Conservation (phyloP, 2,329 filamentous ascomycete species). For the Colletotrichum sp. region DNA sequence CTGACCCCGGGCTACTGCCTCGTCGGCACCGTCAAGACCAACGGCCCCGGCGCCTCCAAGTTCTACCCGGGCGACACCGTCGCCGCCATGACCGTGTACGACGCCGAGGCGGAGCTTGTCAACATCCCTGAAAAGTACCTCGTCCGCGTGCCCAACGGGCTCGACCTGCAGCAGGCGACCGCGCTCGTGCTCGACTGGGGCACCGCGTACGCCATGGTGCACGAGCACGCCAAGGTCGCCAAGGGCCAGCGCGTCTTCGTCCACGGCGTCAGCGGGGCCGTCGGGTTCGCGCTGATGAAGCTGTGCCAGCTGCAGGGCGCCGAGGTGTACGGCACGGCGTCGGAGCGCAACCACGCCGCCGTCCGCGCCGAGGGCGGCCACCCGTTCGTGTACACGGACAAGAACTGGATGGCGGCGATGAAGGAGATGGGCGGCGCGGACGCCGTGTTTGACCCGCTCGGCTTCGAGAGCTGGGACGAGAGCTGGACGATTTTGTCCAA, state of each 20-base stretch:
- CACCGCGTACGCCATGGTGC: constrained; percentile 43
- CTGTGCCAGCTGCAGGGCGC: constrained; percentile 49
- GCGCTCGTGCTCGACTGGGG: constrained; percentile 52
- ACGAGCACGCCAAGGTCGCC: constrained; percentile 41
- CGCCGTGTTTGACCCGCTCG: constrained; percentile 53
- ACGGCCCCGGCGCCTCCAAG: constrained; percentile 37
- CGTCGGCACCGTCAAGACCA: constrained; percentile 44
- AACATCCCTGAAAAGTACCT: constrained; percentile 53
- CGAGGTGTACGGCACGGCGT: constrained; percentile 54
- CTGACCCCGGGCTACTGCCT: constrained; percentile 55
- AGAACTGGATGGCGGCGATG: constrained; percentile 53
- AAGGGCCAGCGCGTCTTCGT: constrained; percentile 53
- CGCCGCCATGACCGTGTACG: constrained; percentile 41
- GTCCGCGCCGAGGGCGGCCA: constrained; percentile 42
- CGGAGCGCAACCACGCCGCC: constrained; percentile 46
- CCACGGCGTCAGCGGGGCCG: constrained; percentile 55
- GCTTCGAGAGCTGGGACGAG: constrained; percentile 56
- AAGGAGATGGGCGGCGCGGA: constrained; percentile 49
- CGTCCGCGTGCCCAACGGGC: constrained; percentile 42
- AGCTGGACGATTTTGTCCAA: constrained; percentile 47
- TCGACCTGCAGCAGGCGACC: constrained; percentile 45
- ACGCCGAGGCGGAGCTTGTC: constrained; percentile 47
- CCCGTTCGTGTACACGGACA: constrained; percentile 53
- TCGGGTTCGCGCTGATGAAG: constrained; percentile 47
- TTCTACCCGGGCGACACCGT: constrained; percentile 40